Percentiles rank a stretch among this genome's conserved stretches.
Conservation (phyloP, 2,329 filamentous ascomycete species). For the Phyllosticta paracitricarpa region DNA sequence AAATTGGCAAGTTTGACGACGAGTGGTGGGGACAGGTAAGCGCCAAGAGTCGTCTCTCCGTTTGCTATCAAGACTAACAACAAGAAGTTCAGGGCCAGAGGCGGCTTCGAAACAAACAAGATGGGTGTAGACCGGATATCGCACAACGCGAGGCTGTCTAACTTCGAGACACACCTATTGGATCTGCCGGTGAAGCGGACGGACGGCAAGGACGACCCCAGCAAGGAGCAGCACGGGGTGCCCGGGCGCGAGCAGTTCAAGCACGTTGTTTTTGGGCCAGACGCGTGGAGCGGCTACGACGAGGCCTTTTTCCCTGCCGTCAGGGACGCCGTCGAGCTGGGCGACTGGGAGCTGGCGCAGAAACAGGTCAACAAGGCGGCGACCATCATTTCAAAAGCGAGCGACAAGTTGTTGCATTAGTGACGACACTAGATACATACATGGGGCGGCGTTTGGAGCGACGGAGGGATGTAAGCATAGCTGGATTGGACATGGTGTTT, state of each 20-base stretch:
- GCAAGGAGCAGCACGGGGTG: conserved; percentile 45
- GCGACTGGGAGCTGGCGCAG: conserved; percentile 61
- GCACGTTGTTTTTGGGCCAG: conserved; percentile 80
- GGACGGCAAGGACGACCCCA: conserved; percentile 23
- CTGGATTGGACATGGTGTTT: conserved; percentile 1
- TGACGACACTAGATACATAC: background rate
- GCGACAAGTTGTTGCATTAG: conserved; percentile 9
- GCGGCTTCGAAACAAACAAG: conserved; percentile 62
- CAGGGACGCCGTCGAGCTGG: conserved; percentile 63
- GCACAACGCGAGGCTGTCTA: conserved; percentile 69
- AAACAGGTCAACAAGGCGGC: conserved; percentile 63
- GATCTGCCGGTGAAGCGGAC: conserved; percentile 53
- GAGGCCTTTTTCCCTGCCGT: conserved; percentile 72
- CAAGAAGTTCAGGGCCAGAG: conserved; percentile 19
- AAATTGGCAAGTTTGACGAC: conserved; percentile 67
- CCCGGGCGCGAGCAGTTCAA: conserved; percentile 88
- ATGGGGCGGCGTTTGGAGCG: background rate
- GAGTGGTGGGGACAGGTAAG: conserved; percentile 53
- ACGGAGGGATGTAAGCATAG: background rate
- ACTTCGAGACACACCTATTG: conserved; percentile 73
- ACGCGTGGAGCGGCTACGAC: conserved; percentile 62
- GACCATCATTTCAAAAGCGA: conserved; percentile 52
- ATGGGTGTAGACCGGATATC: conserved; percentile 58
- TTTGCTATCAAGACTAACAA: conserved; percentile 28
- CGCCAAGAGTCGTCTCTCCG: conserved; percentile 46